These are phyloP conservation scores for Quercus aquifolioides DNA, from an alignment of 306 rosid genomes.

Conservation along the genomic window DNA sequence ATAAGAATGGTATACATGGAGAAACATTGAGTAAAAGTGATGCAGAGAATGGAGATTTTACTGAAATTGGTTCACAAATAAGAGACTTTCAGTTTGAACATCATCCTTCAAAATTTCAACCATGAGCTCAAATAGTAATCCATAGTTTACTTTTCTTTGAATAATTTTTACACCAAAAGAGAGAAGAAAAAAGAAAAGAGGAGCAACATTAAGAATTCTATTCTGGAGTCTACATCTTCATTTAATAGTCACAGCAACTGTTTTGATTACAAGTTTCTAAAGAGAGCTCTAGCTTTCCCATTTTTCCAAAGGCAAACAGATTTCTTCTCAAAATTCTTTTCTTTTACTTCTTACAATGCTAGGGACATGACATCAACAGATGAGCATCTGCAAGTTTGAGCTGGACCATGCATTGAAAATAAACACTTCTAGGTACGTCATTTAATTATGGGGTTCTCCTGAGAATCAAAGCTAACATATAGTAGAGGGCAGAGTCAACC, in stretches of 20 bases:
- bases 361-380: neutral
- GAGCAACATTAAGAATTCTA: neutral
- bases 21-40: neutral
- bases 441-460: conserved; percentile 40
- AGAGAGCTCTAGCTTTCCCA: neutral
- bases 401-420: neutral
- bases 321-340: neutral
- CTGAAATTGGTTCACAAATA: neutral
- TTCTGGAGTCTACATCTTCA: neutral
- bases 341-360: neutral
- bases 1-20: too few species aligned
- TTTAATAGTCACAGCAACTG: neutral
- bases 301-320: neutral
- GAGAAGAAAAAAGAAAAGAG: neutral
- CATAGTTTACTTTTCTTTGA: neutral
- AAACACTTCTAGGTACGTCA: neutral
- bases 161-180: neutral
- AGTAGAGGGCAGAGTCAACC: conserved; percentile 72
- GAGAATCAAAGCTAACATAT: conserved; percentile 53
- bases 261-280: neutral
- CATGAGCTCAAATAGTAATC: neutral
- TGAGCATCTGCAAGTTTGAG: neutral
- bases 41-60: neutral
- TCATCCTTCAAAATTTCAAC: neutral
- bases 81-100: neutral